Evolutionary conservation across 768 basidiomycete species (phyloP).

Genomic region (Mycena floridula): DNA sequence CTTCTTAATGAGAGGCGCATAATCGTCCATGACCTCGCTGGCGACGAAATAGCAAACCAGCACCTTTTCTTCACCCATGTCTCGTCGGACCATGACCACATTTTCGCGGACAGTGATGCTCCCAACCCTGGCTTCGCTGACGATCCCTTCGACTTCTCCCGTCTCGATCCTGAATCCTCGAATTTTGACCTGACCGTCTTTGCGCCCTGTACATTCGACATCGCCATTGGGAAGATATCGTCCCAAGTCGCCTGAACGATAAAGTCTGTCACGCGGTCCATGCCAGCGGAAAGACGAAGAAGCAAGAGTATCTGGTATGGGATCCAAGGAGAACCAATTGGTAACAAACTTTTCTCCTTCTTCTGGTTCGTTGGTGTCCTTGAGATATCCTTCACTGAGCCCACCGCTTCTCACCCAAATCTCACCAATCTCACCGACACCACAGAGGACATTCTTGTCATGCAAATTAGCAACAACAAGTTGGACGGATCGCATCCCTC

Average conservation of each 20-base stretch:
- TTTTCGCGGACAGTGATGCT: constrained; percentile 95
- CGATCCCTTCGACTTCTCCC: constrained; percentile 95
- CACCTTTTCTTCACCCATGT: constrained; percentile 99
- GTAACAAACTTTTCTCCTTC: constrained; percentile 87
- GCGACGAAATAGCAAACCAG: constrained; percentile 94
- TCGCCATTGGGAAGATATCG: constrained; percentile 88
- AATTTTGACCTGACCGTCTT: constrained; percentile 99
- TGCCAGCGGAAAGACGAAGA: constrained; percentile 87
- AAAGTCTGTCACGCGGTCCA: constrained; percentile 95
- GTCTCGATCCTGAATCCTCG: constrained; percentile 98
- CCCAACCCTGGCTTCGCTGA: constrained; percentile 91
- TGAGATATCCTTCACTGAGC: constrained; percentile 89
- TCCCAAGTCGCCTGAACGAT: constrained; percentile 94
- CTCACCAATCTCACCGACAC: constrained; percentile 95
- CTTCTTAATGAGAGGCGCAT: constrained; percentile 62
- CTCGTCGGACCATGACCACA: constrained; percentile 91
- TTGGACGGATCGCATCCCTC: constrained; percentile 97
- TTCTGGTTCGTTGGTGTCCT: constrained; percentile 75
- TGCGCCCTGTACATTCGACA: constrained; percentile 95
- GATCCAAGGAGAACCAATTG: constrained; percentile 83
- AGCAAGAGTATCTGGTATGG: constrained; percentile 74
- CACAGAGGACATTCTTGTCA: constrained; percentile 81
- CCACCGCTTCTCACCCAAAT: constrained; percentile 98
- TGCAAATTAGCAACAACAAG: constrained; percentile 91
- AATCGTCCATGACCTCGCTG: constrained; percentile 58